phyloP scores from a whole-genome alignment of 352 stramenopile genomes.

The Phytophthora aleatoria region DNA sequence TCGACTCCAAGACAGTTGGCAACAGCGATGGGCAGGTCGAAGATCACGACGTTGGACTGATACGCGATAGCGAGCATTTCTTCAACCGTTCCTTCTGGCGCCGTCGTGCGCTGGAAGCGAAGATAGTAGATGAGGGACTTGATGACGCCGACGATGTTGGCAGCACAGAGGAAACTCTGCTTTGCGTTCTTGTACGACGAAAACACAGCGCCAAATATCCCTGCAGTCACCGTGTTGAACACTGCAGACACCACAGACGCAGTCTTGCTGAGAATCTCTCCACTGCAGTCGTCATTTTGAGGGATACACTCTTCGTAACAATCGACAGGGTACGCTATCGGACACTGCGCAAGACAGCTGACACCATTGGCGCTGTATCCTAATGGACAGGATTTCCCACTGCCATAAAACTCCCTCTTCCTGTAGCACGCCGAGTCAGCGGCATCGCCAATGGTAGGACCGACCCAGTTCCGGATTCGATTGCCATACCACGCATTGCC shows the following conservation, averaged over 20 bases:
- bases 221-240: constrained; percentile 43
- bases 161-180: constrained; percentile 34
- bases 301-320: constrained; percentile 66
- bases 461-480: constrained; percentile 43
- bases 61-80: constrained; percentile 36
- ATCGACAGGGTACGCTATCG: constrained; percentile 61
- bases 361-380: constrained; percentile 27
- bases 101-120: constrained; percentile 18
- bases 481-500: constrained; percentile 29
- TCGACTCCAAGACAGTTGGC: constrained; percentile 27
- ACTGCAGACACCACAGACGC: constrained; percentile 35
- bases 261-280: constrained; percentile 42
- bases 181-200: constrained; percentile 36
- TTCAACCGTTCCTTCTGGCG: constrained; percentile 25
- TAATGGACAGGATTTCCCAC: constrained; percentile 23
- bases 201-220: constrained; percentile 45
- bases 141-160: constrained; percentile 31
- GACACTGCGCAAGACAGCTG: constrained; percentile 46
- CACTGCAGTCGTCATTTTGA: constrained; percentile 47
- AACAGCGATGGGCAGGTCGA: constrained; percentile 32
- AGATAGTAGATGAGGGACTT: constrained; percentile 38
- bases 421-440: constrained; percentile 39
- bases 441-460: constrained; percentile 25
- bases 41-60: constrained; percentile 34
- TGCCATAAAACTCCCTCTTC: constrained; percentile 23